Percentiles rank a stretch among this genome's conserved stretches.
These are phyloP conservation scores for Argentina anserina DNA, from an alignment of 306 rosid species.

Conservation along the genomic window DNA sequence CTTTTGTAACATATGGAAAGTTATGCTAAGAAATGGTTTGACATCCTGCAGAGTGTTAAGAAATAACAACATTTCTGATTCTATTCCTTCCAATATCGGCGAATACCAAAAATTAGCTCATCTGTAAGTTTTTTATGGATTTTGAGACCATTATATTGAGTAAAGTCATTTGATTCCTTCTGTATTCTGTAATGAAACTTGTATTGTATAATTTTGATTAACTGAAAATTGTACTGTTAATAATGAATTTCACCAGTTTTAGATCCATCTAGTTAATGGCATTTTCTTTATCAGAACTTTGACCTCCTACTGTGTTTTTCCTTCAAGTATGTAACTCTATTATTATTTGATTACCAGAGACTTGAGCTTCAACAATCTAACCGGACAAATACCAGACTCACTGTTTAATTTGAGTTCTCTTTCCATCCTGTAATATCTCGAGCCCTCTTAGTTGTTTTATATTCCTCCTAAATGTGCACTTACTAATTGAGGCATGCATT, in stretches of 20 bases:
- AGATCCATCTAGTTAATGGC: neutral
- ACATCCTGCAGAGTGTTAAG: constrained; percentile 60
- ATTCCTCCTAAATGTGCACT: constrained; percentile 9
- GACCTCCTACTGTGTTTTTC: neutral
- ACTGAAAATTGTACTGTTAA: neutral
- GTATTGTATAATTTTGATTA: neutral
- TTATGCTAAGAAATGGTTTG: too few species aligned
- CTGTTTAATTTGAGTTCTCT: constrained; percentile 67
- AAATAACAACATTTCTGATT: constrained; percentile 59
- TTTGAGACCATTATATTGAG: neutral
- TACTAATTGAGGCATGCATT: constrained; percentile 14
- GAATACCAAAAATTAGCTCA: constrained; percentile 41
- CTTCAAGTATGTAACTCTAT: neutral
- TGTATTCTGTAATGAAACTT: neutral
- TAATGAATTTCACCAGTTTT: neutral
- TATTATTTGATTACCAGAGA: constrained; percentile 50
- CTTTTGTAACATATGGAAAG: constrained; percentile 8
- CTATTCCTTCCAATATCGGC: constrained; percentile 64
- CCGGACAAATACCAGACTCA: constrained; percentile 50
- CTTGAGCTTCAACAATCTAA: constrained; percentile 81
- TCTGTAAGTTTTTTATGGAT: constrained; percentile 51
- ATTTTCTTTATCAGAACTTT: neutral
- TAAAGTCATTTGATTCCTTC: neutral
- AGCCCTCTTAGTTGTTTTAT: constrained; percentile 6
- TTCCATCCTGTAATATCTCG: constrained; percentile 47